These are phyloP conservation scores for Pseudogymnoascus verrucosus DNA, from an alignment of 2,329 filamentous ascomycete species.

Conservation along the genomic window DNA sequence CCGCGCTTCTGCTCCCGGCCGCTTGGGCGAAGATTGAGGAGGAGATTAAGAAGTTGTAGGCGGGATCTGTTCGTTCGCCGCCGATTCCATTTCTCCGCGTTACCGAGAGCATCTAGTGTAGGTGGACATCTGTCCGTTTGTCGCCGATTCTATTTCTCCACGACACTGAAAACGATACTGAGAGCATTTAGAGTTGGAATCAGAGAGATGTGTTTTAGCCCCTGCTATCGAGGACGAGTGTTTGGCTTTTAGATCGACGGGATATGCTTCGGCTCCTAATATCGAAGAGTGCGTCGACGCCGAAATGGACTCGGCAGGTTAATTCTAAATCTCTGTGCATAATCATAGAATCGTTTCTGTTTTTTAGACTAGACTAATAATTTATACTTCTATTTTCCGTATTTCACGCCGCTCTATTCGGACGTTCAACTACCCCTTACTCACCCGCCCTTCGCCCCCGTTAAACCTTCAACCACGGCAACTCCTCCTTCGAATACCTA, in stretches of 20 bases:
- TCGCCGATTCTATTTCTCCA: too few relatives aligned
- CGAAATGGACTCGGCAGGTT: not conserved
- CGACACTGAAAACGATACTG: too few relatives aligned
- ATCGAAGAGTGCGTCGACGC: too few relatives aligned
- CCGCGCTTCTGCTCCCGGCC: conserved; percentile 16
- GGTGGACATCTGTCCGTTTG: too few relatives aligned
- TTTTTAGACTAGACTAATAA: not conserved
- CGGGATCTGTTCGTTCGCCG: not conserved
- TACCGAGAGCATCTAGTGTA: too few relatives aligned
- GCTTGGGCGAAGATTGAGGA: conserved; percentile 21
- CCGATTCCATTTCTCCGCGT: not conserved
- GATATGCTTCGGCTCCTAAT: too few relatives aligned
- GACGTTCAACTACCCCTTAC: not conserved
- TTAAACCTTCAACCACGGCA: conserved; percentile 30
- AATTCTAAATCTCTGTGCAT: not conserved
- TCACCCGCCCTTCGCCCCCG: not conserved
- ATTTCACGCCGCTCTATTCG: not conserved
- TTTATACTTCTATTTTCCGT: not conserved
- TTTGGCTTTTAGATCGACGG: too few relatives aligned
- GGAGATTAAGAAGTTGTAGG: not conserved
- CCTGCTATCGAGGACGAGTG: not conserved
- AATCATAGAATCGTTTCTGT: not conserved
- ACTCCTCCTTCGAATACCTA: conserved; percentile 33
- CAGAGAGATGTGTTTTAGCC: too few relatives aligned
- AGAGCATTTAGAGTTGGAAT: too few relatives aligned